These are phyloP conservation scores for Astragalus glycyphyllos DNA, from an alignment of 306 rosid genomes.

Conservation along the genomic window DNA sequence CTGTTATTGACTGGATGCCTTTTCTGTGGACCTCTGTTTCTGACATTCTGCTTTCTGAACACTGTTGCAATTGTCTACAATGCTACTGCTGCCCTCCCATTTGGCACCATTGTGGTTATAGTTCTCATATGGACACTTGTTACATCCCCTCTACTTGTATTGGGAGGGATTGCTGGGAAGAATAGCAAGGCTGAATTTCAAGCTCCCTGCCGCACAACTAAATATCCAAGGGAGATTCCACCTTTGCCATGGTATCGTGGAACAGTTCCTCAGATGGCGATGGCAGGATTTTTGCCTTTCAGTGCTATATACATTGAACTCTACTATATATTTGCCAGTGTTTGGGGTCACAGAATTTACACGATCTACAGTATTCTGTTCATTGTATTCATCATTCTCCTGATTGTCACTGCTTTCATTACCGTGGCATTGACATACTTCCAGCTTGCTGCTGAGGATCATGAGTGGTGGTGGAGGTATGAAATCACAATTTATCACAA, in stretches of 20 bases:
- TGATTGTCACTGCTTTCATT: slow-evolving; percentile 63
- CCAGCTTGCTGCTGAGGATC: slow-evolving; percentile 67
- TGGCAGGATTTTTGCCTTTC: slow-evolving; percentile 68
- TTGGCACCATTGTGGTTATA: slow-evolving; percentile 63
- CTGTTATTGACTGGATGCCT: slow-evolving; percentile 61
- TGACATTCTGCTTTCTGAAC: slow-evolving; percentile 58
- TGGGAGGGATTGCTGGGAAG: slow-evolving; percentile 66
- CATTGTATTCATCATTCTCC: slow-evolving; percentile 61
- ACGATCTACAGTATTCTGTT: slow-evolving; percentile 59
- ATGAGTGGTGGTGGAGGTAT: slow-evolving; percentile 73
- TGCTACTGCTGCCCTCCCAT: slow-evolving; percentile 65
- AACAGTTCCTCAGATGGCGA: slow-evolving; percentile 59
- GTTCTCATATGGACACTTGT: slow-evolving; percentile 66
- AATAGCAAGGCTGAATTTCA: slow-evolving; percentile 65
- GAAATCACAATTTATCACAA: slow-evolving; percentile 12
- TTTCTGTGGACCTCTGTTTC: slow-evolving; percentile 61
- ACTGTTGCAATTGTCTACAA: slow-evolving; percentile 61
- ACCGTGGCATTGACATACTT: slow-evolving; percentile 68
- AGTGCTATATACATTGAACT: slow-evolving; percentile 61
- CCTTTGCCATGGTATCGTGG: slow-evolving; percentile 61
- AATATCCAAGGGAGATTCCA: slow-evolving; percentile 64
- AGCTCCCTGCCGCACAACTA: slow-evolving; percentile 58
- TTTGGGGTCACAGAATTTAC: slow-evolving; percentile 63
- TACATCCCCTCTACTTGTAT: slow-evolving; percentile 59
- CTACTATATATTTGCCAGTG: slow-evolving; percentile 61